A percentile compares a stretch with the other conserved stretches of the same genome.
These are phyloP conservation scores for Nevesoporus exiguus DNA, from an alignment of 768 basidiomycete genomes.

Conservation along the genomic window DNA sequence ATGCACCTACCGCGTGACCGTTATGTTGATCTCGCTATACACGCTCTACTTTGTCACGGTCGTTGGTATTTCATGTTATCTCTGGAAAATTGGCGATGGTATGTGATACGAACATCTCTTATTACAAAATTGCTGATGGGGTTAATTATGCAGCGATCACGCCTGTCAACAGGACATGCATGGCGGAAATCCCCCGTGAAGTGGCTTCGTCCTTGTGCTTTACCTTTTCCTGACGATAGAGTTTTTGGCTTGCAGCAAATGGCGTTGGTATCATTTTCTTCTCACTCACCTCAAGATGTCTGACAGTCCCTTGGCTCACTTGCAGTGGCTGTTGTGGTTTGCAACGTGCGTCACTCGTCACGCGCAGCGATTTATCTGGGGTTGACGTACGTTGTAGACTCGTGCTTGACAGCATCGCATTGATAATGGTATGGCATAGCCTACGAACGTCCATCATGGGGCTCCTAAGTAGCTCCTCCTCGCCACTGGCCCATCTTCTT, in stretches of 20 bases:
- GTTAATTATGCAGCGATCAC: not conserved
- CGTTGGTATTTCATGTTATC: constrained; percentile 4
- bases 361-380: not conserved
- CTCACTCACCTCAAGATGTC: not conserved
- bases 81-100: constrained; percentile 5
- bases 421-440: constrained; percentile 2
- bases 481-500: constrained; percentile 8
- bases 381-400: constrained; percentile 2
- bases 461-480: not conserved
- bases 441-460: constrained; percentile 2
- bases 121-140: not conserved
- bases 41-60: constrained; percentile 2
- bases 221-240: not conserved
- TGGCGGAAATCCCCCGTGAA: not conserved
- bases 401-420: constrained; percentile 4
- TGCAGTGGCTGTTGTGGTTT: constrained; percentile 15
- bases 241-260: not conserved
- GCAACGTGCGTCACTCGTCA: not conserved
- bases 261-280: constrained; percentile 1
- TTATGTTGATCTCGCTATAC: constrained; percentile 9
- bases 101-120: not conserved
- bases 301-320: constrained; percentile 1
- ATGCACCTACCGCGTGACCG: constrained; percentile 1
- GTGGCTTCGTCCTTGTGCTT: not conserved
- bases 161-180: not conserved